These are phyloP conservation scores for Phytophthora brassicae DNA, from an alignment of 352 stramenopile genomes.

Conservation along the genomic window DNA sequence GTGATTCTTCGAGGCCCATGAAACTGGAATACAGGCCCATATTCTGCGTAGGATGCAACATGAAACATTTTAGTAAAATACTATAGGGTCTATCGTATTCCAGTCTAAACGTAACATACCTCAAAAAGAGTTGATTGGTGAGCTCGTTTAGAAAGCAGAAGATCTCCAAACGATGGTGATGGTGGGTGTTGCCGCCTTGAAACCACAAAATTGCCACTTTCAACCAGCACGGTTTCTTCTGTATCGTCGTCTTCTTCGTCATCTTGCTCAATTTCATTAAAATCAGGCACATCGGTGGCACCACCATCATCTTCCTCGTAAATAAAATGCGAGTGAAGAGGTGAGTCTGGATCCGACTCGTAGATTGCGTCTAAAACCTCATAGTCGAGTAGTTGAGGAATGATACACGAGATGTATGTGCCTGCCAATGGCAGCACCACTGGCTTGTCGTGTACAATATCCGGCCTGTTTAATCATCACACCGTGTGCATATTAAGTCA, in stretches of 20 bases:
- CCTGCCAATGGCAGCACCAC: conserved; percentile 67
- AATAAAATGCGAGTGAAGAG: conserved; percentile 59
- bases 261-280: conserved; percentile 39
- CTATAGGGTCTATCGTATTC: background rate
- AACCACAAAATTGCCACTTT: conserved; percentile 52
- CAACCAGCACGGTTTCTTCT: conserved; percentile 34
- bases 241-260: conserved; percentile 30
- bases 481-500: background rate
- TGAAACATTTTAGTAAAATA: background rate
- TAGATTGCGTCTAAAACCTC: conserved; percentile 39
- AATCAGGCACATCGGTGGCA: conserved; percentile 28
- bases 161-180: conserved; percentile 69
- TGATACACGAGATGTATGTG: conserved; percentile 75
- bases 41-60: conserved; percentile 35
- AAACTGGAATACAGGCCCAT: conserved; percentile 88
- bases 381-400: conserved; percentile 70
- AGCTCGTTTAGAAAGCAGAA: conserved; percentile 59
- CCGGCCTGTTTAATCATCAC: conserved; percentile 40
- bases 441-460: conserved; percentile 43
- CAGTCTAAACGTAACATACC: conserved; percentile 33
- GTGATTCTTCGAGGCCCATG: conserved; percentile 59
- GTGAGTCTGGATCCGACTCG: conserved; percentile 33
- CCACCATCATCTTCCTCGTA: conserved; percentile 51
- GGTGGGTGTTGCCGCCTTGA: conserved; percentile 37
- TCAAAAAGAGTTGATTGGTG: conserved; percentile 61